phyloP scores from a whole-genome alignment of 139 green algal species.

The Coccomyxa sp. region DNA sequence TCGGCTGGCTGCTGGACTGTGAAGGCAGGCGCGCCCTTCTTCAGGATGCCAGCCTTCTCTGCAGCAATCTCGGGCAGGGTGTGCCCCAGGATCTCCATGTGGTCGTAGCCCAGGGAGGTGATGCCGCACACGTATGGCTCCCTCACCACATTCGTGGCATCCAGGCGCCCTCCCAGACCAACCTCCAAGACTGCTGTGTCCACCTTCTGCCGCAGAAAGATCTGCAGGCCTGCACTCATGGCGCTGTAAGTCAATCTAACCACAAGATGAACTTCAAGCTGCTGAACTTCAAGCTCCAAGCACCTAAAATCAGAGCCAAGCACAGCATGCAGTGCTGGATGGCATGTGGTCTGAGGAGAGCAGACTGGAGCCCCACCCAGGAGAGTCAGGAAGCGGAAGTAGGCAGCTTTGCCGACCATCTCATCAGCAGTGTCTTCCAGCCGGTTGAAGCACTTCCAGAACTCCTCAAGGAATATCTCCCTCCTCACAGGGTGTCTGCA shows the following conservation, averaged over 20 bases:
- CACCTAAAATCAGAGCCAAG: not conserved
- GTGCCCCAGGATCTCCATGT: slow-evolving; percentile 79
- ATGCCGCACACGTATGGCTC: slow-evolving; percentile 68
- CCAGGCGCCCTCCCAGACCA: slow-evolving; percentile 90
- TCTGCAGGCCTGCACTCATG: slow-evolving; percentile 33
- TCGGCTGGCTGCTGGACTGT: slow-evolving; percentile 76
- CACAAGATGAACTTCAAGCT: not conserved
- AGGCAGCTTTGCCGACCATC: slow-evolving; percentile 78
- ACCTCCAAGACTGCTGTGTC: slow-evolving; percentile 94
- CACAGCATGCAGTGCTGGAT: no score
- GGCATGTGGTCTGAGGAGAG: not conserved
- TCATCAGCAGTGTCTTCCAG: slow-evolving; percentile 36
- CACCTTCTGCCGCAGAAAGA: slow-evolving; percentile 60
- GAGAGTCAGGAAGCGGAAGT: slow-evolving; percentile 94
- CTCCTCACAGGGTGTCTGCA: slow-evolving; percentile 36
- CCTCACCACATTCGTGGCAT: slow-evolving; percentile 88
- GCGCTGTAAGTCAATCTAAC: slow-evolving; percentile 6
- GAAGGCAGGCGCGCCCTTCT: slow-evolving; percentile 58
- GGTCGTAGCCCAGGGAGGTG: slow-evolving; percentile 88
- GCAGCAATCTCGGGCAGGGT: slow-evolving; percentile 88
- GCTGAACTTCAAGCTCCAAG: not conserved
- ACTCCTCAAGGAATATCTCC: slow-evolving; percentile 49
- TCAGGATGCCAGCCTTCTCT: slow-evolving; percentile 97
- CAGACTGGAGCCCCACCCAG: slow-evolving; percentile 62
- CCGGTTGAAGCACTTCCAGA: slow-evolving; percentile 48